Base-by-base conservation (phyloP, 1,284 basidiomycete species). In the Leccinum pachyderme region DNA sequence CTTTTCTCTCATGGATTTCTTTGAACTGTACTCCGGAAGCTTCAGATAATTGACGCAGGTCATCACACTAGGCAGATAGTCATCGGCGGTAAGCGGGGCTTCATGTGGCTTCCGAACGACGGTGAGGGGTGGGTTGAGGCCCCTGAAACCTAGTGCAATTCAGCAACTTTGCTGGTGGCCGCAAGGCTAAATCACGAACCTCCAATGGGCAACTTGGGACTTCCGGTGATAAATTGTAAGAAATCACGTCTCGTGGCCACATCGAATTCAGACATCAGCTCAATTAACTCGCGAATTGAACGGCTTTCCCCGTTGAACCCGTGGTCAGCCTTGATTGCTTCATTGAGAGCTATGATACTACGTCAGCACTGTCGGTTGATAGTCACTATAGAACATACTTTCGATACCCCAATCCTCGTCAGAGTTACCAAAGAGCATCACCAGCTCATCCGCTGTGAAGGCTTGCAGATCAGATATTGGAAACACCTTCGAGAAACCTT, bases 11-110 rank as follows among this genome's bases (percentile, higher is more conserved):
- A 96, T 87, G 41, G 92, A 82, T 37, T 78, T 80, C 72, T 90
- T 93, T 37, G 86, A 85, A 55, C 90, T 92, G 71, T 97, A 98
- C 68, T 96, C 93, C 1, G 95, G 95, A 63, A 97, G 76, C 73
- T 98, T 98, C 68, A 98, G 77, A 69, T 95, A 96, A 73, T 98
- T 97, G 61, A 96, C 95, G 71, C 96, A 99, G 9, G 96, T 98
- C 96, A 98, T 98, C 46, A 98, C 95, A 69, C 93, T 95, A 0
- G 96, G 96, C 39, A 99, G 78, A 70, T 97, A 97, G 71, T 97
- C 93, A 71, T 99, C 95, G 1, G 96, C 92, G 15, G 85, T 84
- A 61, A 94, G 79, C 8, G 93, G 91, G 4, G 91, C 78, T 72
- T 98, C 97, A 65, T 96, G 94, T 18, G 93, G 93, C 72, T 99